phyloP scores from a whole-genome alignment of 2,329 filamentous ascomycete genomes.

The Exophiala phaeomuriformis region DNA sequence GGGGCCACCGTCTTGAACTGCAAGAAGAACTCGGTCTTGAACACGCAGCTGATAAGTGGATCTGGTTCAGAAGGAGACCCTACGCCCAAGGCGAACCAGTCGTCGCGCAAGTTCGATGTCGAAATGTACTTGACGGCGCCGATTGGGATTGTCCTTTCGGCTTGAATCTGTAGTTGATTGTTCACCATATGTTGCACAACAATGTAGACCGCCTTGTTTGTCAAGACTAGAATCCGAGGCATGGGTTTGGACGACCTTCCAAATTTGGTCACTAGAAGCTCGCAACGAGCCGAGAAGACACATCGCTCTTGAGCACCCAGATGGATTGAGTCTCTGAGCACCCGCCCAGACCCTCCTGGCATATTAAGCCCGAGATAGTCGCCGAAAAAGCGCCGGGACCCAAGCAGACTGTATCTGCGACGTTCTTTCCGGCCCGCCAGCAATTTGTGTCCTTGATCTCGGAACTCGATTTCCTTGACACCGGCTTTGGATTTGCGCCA shows the following conservation, averaged over 20 bases:
- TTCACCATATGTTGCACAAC: conserved; percentile 78
- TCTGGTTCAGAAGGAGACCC: conserved; percentile 89
- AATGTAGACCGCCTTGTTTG: conserved; percentile 79
- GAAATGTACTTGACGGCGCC: conserved; percentile 85
- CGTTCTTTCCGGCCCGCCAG: conserved; percentile 83
- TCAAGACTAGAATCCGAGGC: conserved; percentile 76
- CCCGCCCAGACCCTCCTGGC: conserved; percentile 66
- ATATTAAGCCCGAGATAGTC: conserved; percentile 91
- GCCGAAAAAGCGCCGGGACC: conserved; percentile 84
- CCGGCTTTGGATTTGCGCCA: conserved; percentile 92
- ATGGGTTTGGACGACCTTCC: conserved; percentile 91
- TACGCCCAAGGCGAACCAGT: conserved; percentile 91
- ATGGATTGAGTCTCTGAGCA: conserved; percentile 67
- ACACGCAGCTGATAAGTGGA: conserved; percentile 82
- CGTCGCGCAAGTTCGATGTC: conserved; percentile 73
- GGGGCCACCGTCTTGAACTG: conserved; percentile 76
- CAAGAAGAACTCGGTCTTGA: conserved; percentile 97
- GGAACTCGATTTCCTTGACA: conserved; percentile 77
- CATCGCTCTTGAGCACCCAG: conserved; percentile 65
- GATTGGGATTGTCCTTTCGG: conserved; percentile 74
- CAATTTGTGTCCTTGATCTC: conserved; percentile 78
- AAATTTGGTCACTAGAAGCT: conserved; percentile 87
- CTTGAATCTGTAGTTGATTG: conserved; percentile 68
- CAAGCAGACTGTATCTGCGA: conserved; percentile 80
- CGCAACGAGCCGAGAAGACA: conserved; percentile 84